Base-by-base conservation (phyloP, 768 basidiomycete genomes). In the Clitopilus passeckerianus region DNA sequence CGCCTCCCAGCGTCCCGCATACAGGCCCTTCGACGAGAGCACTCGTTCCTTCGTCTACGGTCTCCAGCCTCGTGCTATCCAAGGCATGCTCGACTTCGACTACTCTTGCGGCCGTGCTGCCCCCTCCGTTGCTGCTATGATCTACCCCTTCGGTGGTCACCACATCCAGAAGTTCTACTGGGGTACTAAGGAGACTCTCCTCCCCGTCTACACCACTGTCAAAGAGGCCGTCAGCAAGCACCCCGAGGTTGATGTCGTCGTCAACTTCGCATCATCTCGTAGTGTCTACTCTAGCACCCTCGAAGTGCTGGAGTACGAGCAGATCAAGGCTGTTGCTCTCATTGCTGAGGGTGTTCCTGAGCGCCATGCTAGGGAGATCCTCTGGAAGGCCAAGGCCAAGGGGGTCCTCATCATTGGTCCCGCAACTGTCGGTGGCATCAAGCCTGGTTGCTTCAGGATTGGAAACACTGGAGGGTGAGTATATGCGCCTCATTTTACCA, bases 111-210 rank as follows among this genome's bases (percentile, higher is more conserved):
- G 95, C 16, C 91, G 97, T 63, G 74, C 84, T 52, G 83, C 89
- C 18, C 95, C 97, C 35, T 91, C 88, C 52, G 97, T 98, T 64
- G 95, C 97, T 27, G 97, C 97, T 37, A 99, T 98, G 96, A 97
- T 99, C 72, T 99, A 99, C 75, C 97, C 96, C 71, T 99, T 99
- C 76, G 97, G 96, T 70, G 96, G 96, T 18, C 96, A 98, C 78
- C 97, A 98, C 79, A 97, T 98, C 75, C 97, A 99, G 79, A 99
- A 99, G 80, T 98, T 99, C 86, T 98, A 99, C 84, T 98, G 97
- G 97, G 97, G 97, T 58, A 98, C 97, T 41, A 94, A 93, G 80
- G 97, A 98, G 82, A 96, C 96, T 2, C 89, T 99, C 53, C 86
- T 99, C 37, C 97, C 97, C 55, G 96, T 99, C 44, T 99, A 97